Evolutionary conservation across 441 rosid species (phyloP), one percentile per base, ranked within the genome.

Genomic region (Dalechampia spathulata): DNA sequence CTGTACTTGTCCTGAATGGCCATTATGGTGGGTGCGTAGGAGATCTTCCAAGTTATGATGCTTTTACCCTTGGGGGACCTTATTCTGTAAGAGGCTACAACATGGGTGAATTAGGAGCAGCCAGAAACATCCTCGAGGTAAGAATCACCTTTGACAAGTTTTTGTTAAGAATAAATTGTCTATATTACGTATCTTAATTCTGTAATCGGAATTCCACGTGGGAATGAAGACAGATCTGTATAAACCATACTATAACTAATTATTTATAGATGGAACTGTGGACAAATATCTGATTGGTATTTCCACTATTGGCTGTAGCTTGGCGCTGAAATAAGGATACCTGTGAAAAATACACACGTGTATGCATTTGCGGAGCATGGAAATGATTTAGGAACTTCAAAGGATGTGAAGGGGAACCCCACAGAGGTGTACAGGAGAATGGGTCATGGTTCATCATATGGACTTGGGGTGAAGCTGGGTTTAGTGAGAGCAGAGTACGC

Each of bases 61-160:
- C 97, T 27, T 92, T 92, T 67, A 82, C 87, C 25, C 95, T 92
- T 30, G 99, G 99, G 21, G 99, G 99, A 40, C 99, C 99, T 2
- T 89, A 89, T 51, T 93, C 99, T 34, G 99, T 89, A 21, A 81
- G 96, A 61, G 99, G 99, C 58, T 93, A 93, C 82, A 93, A 85
- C 76, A 93, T 93, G 99, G 99, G 99, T 14, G 99, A 93, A 80
- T 71, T 89, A 37, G 97, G 99, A 50, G 97, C 97, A 0, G 96
- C 99, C 11, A 75, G 99, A 68, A 93, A 93, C 74, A 79, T 87
- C 46, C 79, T 87, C 5, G 97, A 89, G 99, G 99, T 89, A 77
- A 66, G 76, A 61, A 52, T 52, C 59, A 45, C 45, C 9, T n/a
- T n/a, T n/a, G n/a, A n/a, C n/a, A n/a, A n/a, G n/a, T n/a, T n/a